These are phyloP conservation scores for Candida broadrunensis DNA, from an alignment of 805 yeast genomes.

Conservation along the genomic window DNA sequence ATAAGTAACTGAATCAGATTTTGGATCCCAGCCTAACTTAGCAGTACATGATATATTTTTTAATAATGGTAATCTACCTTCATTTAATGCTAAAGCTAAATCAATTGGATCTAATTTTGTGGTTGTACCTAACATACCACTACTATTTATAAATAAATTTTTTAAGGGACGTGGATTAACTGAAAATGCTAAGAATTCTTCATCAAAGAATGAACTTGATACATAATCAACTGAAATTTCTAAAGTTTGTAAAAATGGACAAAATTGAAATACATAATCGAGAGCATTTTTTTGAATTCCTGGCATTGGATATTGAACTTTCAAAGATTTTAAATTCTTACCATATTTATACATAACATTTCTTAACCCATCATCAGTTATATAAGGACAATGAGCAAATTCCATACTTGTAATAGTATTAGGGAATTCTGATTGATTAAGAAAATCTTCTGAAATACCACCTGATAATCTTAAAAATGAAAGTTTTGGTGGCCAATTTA, in stretches of 20 bases:
- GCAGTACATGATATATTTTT: conserved; percentile 64
- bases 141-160: conserved; percentile 69
- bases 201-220: conserved; percentile 41
- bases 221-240: conserved; percentile 80
- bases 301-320: conserved; percentile 88
- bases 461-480: conserved; percentile 79
- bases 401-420: conserved; percentile 65
- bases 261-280: conserved; percentile 69
- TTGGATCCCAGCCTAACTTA: conserved; percentile 81
- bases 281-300: conserved; percentile 64
- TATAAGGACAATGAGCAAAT: conserved; percentile 82
- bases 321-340: conserved; percentile 54
- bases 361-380: conserved; percentile 64
- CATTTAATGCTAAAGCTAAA: conserved; percentile 77
- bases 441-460: conserved; percentile 80
- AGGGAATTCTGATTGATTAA: conserved; percentile 71
- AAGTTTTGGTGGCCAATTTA: conserved; percentile 76
- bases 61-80: conserved; percentile 69
- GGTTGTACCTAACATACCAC: conserved; percentile 84
- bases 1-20: conserved; percentile 37
- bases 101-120: conserved; percentile 86
- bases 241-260: conserved; percentile 66
- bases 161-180: conserved; percentile 46
- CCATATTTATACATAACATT: conserved; percentile 65
- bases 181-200: conserved; percentile 21